Evolutionary conservation across 176 grass and related monocot genomes (phyloP).

Genomic region (bread wheat (Triticum aestivum)): DNA sequence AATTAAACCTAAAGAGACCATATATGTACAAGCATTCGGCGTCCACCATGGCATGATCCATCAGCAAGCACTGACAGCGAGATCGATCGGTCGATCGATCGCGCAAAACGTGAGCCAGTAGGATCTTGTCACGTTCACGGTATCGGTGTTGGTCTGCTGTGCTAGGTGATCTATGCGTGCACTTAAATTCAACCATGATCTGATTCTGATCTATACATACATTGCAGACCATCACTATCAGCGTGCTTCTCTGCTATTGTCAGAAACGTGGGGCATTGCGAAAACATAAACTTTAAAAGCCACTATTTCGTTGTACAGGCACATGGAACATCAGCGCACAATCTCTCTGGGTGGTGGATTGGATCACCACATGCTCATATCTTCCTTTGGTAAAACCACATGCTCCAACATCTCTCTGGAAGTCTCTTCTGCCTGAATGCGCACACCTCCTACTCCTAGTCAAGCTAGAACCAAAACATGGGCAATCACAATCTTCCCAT

Average conservation of each 20-base stretch:
- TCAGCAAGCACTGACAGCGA: too few relatives aligned
- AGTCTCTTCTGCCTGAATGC: neutral
- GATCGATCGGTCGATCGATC: neutral
- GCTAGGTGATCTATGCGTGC: neutral
- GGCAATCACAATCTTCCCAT: neutral
- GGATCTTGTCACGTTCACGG: neutral
- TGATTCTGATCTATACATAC: too few relatives aligned
- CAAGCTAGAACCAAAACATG: neutral
- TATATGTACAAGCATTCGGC: neutral
- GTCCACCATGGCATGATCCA: neutral
- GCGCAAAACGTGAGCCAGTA: neutral
- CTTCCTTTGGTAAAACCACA: conserved; percentile 7
- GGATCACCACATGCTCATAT: conserved; percentile 11
- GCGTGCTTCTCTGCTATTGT: neutral
- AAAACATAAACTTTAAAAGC: too few relatives aligned
- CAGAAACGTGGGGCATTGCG: neutral
- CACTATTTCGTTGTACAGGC: neutral
- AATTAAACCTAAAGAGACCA: neutral
- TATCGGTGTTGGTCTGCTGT: neutral
- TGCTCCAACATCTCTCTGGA: conserved; percentile 7
- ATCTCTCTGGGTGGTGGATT: neutral
- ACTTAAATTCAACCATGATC: neutral
- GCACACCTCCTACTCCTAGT: neutral
- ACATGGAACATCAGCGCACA: conserved; percentile 17
- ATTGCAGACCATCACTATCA: too few relatives aligned